A percentile compares a stretch with the other conserved stretches of the same genome.
These are phyloP conservation scores for Eucommia ulmoides DNA, from an alignment of 257 asterid genomes.

Conservation along the genomic window DNA sequence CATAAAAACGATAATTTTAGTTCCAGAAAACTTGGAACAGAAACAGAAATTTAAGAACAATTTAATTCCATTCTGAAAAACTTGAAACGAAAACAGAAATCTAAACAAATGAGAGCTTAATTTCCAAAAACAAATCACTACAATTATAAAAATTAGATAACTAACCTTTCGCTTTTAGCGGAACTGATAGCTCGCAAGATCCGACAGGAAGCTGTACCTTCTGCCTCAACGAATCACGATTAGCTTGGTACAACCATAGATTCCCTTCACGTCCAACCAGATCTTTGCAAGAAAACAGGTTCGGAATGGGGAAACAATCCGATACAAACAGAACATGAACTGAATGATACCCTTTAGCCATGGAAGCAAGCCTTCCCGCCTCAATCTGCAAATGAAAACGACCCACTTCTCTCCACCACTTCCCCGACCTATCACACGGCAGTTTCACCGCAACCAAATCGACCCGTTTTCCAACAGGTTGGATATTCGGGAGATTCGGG, in stretches of 20 bases:
- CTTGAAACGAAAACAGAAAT: not conserved
- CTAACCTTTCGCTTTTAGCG: conserved; percentile 62
- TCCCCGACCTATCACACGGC: conserved; percentile 59
- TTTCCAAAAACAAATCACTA: not conserved
- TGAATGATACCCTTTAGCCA: conserved; percentile 53
- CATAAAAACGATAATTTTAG: conserved; percentile 6
- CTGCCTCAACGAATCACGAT: conserved; percentile 44
- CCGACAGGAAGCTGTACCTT: conserved; percentile 82
- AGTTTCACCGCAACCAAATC: conserved; percentile 78
- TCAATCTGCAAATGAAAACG: conserved; percentile 83
- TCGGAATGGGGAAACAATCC: conserved; percentile 78
- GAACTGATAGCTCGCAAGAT: conserved; percentile 91
- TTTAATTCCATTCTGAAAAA: not conserved
- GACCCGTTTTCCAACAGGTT: conserved; percentile 46
- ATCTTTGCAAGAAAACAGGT: conserved; percentile 79
- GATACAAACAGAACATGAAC: conserved; percentile 59
- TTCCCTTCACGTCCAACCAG: conserved; percentile 53
- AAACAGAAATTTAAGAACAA: no score
- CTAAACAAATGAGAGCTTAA: not conserved
- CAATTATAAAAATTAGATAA: no score
- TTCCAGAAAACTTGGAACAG: no score
- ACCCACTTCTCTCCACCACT: conserved; percentile 79
- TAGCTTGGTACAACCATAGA: conserved; percentile 71
- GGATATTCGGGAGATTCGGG: conserved; percentile 53
- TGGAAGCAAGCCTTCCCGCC: conserved; percentile 73